Evolutionary conservation across 306 rosid genomes (phyloP).

Genomic region (Betula pendula): DNA sequence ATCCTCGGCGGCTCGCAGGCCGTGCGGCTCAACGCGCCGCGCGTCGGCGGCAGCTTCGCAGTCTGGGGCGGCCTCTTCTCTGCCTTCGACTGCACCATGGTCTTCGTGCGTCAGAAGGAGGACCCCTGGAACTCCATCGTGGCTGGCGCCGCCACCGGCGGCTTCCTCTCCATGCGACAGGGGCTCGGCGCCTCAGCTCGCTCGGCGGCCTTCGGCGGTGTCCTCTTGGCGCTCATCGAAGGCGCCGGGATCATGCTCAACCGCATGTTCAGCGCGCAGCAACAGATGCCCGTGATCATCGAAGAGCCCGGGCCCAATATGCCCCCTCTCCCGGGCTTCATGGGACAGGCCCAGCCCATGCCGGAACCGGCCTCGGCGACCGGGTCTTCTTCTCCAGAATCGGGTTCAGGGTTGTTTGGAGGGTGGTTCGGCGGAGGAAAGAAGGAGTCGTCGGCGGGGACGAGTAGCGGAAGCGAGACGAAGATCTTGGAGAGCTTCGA

Average conservation of each 20-base stretch:
- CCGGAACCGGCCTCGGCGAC: conserved; percentile 19
- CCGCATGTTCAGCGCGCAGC: conserved; percentile 61
- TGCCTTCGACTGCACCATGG: conserved; percentile 80
- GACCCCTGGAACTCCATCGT: conserved; percentile 93
- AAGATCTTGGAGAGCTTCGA: conserved; percentile 91
- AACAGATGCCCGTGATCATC: conserved; percentile 51
- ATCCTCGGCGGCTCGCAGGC: conserved; percentile 73
- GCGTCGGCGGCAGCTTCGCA: conserved; percentile 83
- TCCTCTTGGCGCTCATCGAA: conserved; percentile 71
- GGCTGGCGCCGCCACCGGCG: conserved; percentile 87
- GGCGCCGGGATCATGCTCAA: conserved; percentile 92
- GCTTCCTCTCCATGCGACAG: conserved; percentile 81
- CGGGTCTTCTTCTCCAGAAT: conserved; percentile 20
- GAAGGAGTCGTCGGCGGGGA: conserved; percentile 40
- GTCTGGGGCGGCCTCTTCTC: conserved; percentile 95
- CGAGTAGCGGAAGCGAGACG: conserved; percentile 71
- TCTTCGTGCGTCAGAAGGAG: conserved; percentile 82
- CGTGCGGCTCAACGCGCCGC: conserved; percentile 80
- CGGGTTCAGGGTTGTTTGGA: conserved; percentile 39
- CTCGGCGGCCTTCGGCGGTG: conserved; percentile 65
- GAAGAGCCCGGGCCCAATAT: conserved; percentile 54
- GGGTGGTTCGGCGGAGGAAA: conserved; percentile 58
- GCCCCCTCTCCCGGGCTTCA: conserved; percentile 36
- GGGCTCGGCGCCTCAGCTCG: conserved; percentile 62
- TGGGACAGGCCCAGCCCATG: conserved; percentile 25